Evolutionary conservation across 164 flowering plant genomes (phyloP), one percentile per base, ranked within the genome.

Genomic region (Malania oleifera): DNA sequence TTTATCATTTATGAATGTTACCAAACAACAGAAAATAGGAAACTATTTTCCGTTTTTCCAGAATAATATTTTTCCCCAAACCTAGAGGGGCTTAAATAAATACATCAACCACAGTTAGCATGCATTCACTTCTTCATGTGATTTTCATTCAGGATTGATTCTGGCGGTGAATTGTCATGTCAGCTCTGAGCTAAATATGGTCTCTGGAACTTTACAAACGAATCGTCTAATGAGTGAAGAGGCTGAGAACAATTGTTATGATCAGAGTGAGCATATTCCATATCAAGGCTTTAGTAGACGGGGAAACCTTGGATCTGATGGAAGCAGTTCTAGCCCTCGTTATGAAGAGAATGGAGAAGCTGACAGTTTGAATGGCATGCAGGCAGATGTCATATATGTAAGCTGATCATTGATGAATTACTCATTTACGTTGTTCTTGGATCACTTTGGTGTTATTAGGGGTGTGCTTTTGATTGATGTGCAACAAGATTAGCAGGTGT

Each of bases 231-330:
- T 65, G n/a, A 61, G 29, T 59, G 73, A 68, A 24, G 77, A 62
- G 54, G 67, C 63, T 35, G 74, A 61, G 58, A 71, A 52, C 20
- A 48, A 24, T 66, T 19, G 15, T 56, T 67, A 48, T 53, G 38
- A 52, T 23, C 53, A 65, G 37, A 65, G 31, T 45, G 66, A 63
- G 18, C 66, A 62, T 35, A 41, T n/a, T 34, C 60, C 41, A 4
- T n/a, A 49, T 50, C 71, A 62, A 41, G 56, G 69, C 28, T 47
- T 26, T 15, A 64, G 59, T 56, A 73, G 63, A 48, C 52, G 26
- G 57, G 70, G 26, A 55, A 80, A 53, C 59, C 45, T 51, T 29
- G 71, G 52, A 22, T 58, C 61, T 59, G 63, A 68, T 61, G 80
- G 67, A 52, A 54, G 20, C n/a, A 18, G 49, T 40, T 51, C 54